A percentile compares a stretch with the other conserved stretches of the same genome.
phyloP scores from a whole-genome alignment of 805 yeast species.

The Suhomyces canberraensis region DNA sequence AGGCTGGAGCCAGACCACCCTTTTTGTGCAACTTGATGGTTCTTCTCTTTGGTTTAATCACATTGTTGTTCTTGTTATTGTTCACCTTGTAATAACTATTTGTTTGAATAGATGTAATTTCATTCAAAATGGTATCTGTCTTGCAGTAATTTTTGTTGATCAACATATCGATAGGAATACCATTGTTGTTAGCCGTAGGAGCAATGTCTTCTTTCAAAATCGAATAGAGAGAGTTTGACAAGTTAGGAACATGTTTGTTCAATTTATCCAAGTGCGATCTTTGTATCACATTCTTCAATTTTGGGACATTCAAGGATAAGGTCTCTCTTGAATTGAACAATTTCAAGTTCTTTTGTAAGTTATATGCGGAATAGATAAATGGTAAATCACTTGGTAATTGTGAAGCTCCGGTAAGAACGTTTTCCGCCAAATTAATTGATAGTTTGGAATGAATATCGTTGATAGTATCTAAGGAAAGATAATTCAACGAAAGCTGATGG shows the following conservation, averaged over 20 bases:
- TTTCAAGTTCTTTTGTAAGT: conserved; percentile 29
- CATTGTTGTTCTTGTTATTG: conserved; percentile 16
- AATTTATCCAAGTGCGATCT: conserved; percentile 48
- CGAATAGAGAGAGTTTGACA: conserved; percentile 34
- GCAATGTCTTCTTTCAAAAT: conserved; percentile 26
- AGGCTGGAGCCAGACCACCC: conserved; percentile 6
- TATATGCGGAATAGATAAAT: conserved; percentile 54
- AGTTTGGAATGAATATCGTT: conserved; percentile 15
- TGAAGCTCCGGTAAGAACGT: not conserved
- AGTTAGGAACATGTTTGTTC: conserved; percentile 39
- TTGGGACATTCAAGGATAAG: conserved; percentile 62
- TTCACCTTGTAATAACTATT: conserved; percentile 36
- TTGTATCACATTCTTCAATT: conserved; percentile 55
- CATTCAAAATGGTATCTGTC: conserved; percentile 35
- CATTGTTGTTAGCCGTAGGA: conserved; percentile 21
- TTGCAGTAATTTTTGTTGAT: conserved; percentile 22
- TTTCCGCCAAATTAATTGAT: conserved; percentile 5
- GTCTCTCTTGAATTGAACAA: conserved; percentile 77
- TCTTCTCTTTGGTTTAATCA: conserved; percentile 42
- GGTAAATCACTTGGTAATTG: conserved; percentile 5
- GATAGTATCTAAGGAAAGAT: conserved; percentile 21
- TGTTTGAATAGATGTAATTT: conserved; percentile 46
- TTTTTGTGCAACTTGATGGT: conserved; percentile 29
- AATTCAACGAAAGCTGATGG: conserved; percentile 70
- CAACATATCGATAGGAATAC: conserved; percentile 39